A percentile compares a stretch with the other conserved stretches of the same genome.
phyloP scores from a whole-genome alignment of 1,284 basidiomycete genomes.

The Rhodotorula glutinis region DNA sequence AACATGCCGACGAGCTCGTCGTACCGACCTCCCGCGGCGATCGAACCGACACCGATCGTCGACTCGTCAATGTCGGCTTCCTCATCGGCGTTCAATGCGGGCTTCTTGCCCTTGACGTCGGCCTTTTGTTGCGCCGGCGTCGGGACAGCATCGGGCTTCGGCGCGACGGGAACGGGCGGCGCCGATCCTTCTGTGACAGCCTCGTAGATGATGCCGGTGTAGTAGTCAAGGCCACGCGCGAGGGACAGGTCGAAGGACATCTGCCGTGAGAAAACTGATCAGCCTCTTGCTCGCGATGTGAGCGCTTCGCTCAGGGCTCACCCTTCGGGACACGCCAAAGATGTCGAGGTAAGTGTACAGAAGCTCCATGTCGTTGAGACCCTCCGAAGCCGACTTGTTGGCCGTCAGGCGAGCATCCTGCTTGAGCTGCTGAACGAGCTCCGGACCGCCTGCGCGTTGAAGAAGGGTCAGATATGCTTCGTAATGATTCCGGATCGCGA shows the following conservation, averaged over 20 bases:
- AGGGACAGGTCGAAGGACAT: constrained; percentile 95
- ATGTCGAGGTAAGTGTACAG: constrained; percentile 81
- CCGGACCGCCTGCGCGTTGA: constrained; percentile 62
- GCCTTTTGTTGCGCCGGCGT: constrained; percentile 44
- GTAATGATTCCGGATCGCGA: background rate
- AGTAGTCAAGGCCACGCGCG: constrained; percentile 95
- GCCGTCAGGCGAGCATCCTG: constrained; percentile 64
- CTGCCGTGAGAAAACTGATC: constrained; percentile 50
- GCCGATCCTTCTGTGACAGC: constrained; percentile 90
- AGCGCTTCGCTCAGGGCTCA: constrained; percentile 46
- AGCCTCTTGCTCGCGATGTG: background rate
- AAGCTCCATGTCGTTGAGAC: constrained; percentile 83
- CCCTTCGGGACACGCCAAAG: constrained; percentile 75
- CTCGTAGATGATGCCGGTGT: constrained; percentile 98
- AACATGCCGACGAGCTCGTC: constrained; percentile 97
- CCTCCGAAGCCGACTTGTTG: constrained; percentile 74
- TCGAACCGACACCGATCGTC: constrained; percentile 90
- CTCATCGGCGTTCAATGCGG: constrained; percentile 57
- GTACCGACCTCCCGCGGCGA: constrained; percentile 95
- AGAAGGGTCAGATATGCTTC: background rate
- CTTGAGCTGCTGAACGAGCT: constrained; percentile 72
- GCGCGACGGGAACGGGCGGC: constrained; percentile 67
- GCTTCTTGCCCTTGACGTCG: constrained; percentile 55
- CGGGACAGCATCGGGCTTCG: constrained; percentile 47
- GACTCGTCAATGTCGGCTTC: constrained; percentile 91